A percentile compares a stretch with the other conserved stretches of the same genome.
Conservation (phyloP, 139 green algal species). For the Zygnema cylindricum region DNA sequence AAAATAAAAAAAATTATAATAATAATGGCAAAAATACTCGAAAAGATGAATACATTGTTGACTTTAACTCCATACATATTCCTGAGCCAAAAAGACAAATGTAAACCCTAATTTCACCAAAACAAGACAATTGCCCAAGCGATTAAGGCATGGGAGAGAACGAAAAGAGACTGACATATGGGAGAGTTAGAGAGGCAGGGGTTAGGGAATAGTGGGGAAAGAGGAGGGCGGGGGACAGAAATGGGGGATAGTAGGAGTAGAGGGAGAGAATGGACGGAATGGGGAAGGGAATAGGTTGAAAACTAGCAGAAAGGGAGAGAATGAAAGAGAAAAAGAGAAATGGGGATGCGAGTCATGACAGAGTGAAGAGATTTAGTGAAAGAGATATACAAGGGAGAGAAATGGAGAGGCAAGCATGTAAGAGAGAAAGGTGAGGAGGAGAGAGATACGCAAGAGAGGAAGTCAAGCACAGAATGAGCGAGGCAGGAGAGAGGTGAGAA, state of each 20-base stretch:
- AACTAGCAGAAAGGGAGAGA: constrained; percentile 11
- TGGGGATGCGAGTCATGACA: no score
- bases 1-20: no score
- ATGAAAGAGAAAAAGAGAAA: constrained; percentile 3
- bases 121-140: neutral
- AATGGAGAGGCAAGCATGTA: no score
- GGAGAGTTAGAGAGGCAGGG: neutral
- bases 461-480: neutral
- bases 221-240: neutral
- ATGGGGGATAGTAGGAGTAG: neutral
- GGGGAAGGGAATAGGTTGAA: no score
- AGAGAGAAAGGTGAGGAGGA: no score
- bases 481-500: neutral
- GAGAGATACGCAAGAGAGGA: constrained; percentile 3
- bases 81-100: no score
- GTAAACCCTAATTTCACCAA: neutral
- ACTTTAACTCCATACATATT: no score
- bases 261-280: neutral
- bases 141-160: neutral
- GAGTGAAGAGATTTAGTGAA: neutral
- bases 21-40: no score
- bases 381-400: neutral
- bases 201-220: neutral
- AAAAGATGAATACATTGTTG: no score
- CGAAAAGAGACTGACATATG: neutral